Conservation (phyloP, 1,284 basidiomycete species). For the Apiotrichum akiyoshidainum region DNA sequence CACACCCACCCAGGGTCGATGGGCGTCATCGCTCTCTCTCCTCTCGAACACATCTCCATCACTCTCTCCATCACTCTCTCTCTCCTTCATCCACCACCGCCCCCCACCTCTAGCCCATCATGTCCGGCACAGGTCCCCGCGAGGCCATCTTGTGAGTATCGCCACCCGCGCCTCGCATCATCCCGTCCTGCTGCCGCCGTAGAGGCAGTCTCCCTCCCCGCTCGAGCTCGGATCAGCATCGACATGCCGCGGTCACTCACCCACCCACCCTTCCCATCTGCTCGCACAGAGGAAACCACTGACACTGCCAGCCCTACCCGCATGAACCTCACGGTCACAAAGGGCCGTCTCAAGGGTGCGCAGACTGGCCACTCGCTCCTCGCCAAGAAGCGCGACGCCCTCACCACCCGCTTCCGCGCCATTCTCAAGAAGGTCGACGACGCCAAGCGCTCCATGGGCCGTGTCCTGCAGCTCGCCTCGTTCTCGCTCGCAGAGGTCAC, state of each 20-base stretch:
- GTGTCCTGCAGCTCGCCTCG: conserved; percentile 96
- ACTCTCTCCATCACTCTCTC: neutral
- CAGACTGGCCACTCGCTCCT: conserved; percentile 96
- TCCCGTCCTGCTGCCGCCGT: too few species aligned
- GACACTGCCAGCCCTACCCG: conserved; percentile 63
- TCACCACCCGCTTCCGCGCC: conserved; percentile 85
- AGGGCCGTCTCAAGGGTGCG: conserved; percentile 88
- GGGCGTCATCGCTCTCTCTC: neutral
- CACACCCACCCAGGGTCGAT: neutral
- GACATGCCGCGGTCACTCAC: too few species aligned
- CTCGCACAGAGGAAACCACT: neutral
- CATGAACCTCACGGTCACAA: conserved; percentile 92
- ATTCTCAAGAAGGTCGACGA: conserved; percentile 92
- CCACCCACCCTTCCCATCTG: neutral
- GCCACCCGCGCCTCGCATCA: neutral
- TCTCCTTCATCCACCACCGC: neutral
- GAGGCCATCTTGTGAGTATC: conserved; percentile 74
- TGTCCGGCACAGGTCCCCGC: conserved; percentile 83
- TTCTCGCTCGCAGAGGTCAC: conserved; percentile 98
- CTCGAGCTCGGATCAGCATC: too few species aligned
- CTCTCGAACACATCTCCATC: neutral
- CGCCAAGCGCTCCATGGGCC: conserved; percentile 98
- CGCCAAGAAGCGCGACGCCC: conserved; percentile 94
- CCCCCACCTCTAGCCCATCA: conserved; percentile 42
- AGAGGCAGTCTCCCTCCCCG: too few species aligned